Percentiles rank a stretch among this genome's conserved stretches.
These are phyloP conservation scores for Ogataea kodamae DNA, from an alignment of 805 yeast species.

Conservation along the genomic window DNA sequence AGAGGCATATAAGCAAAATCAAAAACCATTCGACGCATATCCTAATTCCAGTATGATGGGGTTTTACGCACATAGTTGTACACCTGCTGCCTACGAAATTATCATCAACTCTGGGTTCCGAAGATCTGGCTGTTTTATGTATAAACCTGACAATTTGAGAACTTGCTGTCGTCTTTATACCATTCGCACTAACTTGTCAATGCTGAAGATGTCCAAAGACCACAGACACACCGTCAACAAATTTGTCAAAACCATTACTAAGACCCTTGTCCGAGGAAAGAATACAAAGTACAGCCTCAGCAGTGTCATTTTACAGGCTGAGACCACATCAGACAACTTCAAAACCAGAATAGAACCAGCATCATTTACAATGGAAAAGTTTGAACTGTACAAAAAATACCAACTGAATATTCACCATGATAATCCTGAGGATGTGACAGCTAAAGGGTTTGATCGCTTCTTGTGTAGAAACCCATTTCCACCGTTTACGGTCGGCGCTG, in stretches of 20 bases:
- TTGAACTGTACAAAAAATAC: constrained; percentile 58
- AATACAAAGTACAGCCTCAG: constrained; percentile 18
- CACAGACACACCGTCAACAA: constrained; percentile 62
- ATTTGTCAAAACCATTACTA: constrained; percentile 42
- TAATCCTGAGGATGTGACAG: constrained; percentile 40
- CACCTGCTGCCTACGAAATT: constrained; percentile 53
- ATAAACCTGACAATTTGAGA: constrained; percentile 60
- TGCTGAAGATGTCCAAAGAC: constrained; percentile 55
- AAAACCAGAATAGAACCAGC: constrained; percentile 52
- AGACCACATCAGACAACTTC: constrained; percentile 17
- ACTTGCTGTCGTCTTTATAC: constrained; percentile 81
- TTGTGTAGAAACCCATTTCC: constrained; percentile 66
- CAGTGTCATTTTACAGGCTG: constrained; percentile 15
- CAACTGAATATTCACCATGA: constrained; percentile 73
- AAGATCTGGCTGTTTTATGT: constrained; percentile 63
- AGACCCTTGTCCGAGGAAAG: constrained; percentile 1
- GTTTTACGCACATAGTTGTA: constrained; percentile 21
- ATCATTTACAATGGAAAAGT: constrained; percentile 54
- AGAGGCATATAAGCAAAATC: constrained; percentile 5
- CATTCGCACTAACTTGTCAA: constrained; percentile 54
- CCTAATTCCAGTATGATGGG: constrained; percentile 28
- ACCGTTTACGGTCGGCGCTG: constrained; percentile 26
- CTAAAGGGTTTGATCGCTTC: constrained; percentile 55
- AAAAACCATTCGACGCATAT: constrained; percentile 12
- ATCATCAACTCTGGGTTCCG: constrained; percentile 73